Percentiles rank a stretch among this genome's conserved stretches.
phyloP scores from a whole-genome alignment of 306 rosid species.

The Trichosanthes cucumerina region DNA sequence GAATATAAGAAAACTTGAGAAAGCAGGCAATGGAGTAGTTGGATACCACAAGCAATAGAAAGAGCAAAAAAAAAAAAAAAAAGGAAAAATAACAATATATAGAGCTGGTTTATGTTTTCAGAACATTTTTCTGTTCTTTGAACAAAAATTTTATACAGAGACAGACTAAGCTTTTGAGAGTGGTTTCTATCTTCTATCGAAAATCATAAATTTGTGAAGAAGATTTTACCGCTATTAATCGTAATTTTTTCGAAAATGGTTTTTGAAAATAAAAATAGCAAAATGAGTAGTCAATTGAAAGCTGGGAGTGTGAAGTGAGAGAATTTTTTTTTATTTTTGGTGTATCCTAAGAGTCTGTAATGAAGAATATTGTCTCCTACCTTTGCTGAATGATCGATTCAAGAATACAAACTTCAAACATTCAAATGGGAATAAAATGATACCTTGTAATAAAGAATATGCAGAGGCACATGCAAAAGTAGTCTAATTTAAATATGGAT shows the following conservation, averaged over 20 bases:
- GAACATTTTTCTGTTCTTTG: neutral
- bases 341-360: slow-evolving; percentile 25
- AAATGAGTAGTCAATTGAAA: neutral
- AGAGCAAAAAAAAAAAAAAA: slow-evolving; percentile 32
- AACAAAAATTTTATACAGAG: neutral
- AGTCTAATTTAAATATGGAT: neutral
- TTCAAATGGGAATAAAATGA: neutral
- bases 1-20: slow-evolving; percentile 96
- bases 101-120: neutral
- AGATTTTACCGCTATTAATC: too few species aligned
- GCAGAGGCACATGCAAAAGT: slow-evolving; percentile 5
- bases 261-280: neutral
- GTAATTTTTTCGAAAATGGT: neutral
- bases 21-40: slow-evolving; percentile 67
- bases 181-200: neutral
- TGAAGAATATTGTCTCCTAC: slow-evolving; percentile 48
- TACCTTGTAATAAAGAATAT: slow-evolving; percentile 1
- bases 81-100: slow-evolving; percentile 23
- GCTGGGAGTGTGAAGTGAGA: neutral
- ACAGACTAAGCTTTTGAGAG: neutral
- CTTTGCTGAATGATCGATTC: neutral
- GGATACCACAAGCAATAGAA: slow-evolving; percentile 73
- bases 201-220: neutral
- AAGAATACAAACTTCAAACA: neutral
- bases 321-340: neutral